Percentiles rank a stretch among this genome's conserved stretches.
Conservation (phyloP, 345 rosid genomes). For the Nasturtium officinale region DNA sequence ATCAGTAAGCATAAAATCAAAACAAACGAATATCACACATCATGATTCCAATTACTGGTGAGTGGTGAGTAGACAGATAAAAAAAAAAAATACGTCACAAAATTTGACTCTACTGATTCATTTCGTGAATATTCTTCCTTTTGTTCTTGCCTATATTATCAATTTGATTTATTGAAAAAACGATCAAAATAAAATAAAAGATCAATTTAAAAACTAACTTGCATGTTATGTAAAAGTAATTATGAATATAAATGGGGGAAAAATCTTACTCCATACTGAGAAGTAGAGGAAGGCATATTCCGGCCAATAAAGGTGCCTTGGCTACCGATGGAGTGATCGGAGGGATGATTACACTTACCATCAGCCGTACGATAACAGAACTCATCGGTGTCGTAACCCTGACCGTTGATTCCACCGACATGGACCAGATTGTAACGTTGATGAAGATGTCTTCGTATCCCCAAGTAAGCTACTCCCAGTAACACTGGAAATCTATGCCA, state of each 20-base stretch:
- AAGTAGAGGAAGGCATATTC: constrained; percentile 64
- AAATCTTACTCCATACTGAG: constrained; percentile 51
- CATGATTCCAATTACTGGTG: constrained; percentile 13
- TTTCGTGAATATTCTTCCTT: background rate
- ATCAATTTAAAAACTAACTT: background rate
- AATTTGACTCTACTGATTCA: background rate
- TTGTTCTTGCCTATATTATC: background rate
- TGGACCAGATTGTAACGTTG: constrained; percentile 72
- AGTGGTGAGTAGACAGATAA: background rate
- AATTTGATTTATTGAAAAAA: background rate
- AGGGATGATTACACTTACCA: constrained; percentile 69
- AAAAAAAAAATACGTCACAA: constrained; percentile 9
- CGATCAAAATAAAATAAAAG: constrained; percentile 9
- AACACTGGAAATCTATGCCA: constrained; percentile 75
- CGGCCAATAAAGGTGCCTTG: constrained; percentile 67
- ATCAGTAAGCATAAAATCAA: background rate
- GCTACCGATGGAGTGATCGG: constrained; percentile 59
- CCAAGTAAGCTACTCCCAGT: constrained; percentile 61
- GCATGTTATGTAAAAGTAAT: constrained; percentile 1
- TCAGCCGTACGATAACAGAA: constrained; percentile 65
- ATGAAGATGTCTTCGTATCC: constrained; percentile 67
- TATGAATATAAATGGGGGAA: background rate
- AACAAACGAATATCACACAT: constrained; percentile 21
- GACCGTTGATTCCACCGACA: constrained; percentile 57
- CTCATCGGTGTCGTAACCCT: constrained; percentile 50